phyloP scores from a whole-genome alignment of 495 filamentous ascomycete genomes.

The Tuber brumale region DNA sequence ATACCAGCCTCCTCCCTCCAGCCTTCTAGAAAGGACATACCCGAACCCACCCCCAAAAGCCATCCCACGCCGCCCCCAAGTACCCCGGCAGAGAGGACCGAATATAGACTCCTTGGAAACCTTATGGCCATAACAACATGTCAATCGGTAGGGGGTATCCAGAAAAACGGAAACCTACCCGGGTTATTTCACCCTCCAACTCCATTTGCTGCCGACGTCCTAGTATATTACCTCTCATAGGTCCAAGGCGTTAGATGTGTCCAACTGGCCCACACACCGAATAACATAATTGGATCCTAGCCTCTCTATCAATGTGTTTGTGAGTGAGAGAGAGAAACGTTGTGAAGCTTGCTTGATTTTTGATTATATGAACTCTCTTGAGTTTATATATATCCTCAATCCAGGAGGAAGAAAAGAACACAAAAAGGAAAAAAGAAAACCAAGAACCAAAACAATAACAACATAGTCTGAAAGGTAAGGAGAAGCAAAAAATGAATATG shows the following conservation, averaged over 20 bases:
- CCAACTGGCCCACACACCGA: not conserved
- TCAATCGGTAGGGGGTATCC: not conserved
- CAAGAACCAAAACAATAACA: too few relatives aligned
- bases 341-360: too few relatives aligned
- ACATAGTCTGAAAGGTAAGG: too few relatives aligned
- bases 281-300: not conserved
- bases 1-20: not conserved
- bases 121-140: not conserved
- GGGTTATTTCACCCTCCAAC: not conserved
- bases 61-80: not conserved
- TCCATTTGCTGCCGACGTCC: not conserved
- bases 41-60: not conserved
- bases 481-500: too few relatives aligned
- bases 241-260: not conserved
- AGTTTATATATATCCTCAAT: too few relatives aligned
- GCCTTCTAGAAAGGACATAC: not conserved
- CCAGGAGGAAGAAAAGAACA: too few relatives aligned
- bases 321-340: too few relatives aligned
- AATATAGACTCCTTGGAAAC: not conserved
- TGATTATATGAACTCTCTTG: too few relatives aligned
- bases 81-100: not conserved
- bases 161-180: not conserved
- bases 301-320: too few relatives aligned
- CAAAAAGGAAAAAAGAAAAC: too few relatives aligned
- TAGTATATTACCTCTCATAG: not conserved